phyloP scores from a whole-genome alignment of 306 rosid species.

The Vicia faba region DNA sequence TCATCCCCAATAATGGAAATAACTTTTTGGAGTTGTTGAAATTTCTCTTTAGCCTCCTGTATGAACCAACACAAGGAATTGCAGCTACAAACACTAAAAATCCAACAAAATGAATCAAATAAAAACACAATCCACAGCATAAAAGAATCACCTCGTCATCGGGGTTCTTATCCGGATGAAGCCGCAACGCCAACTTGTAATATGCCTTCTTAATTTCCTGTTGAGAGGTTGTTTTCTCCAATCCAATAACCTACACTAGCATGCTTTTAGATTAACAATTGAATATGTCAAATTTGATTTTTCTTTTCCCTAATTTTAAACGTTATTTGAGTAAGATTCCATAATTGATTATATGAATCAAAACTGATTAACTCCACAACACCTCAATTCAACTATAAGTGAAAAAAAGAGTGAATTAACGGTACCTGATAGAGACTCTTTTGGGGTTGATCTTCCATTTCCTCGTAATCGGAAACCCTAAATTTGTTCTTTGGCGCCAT shows the following conservation, averaged over 20 bases:
- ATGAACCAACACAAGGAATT: constrained; percentile 19
- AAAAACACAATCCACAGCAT: background rate
- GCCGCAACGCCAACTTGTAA: constrained; percentile 78
- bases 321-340: background rate
- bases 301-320: background rate
- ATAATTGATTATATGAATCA: background rate
- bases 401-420: background rate
- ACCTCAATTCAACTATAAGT: too few species aligned
- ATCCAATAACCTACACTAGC: constrained; percentile 63
- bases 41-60: constrained; percentile 88
- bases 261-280: background rate
- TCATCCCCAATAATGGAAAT: constrained; percentile 90
- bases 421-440: constrained; percentile 64
- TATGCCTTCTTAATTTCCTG: constrained; percentile 94
- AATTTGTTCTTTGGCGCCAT: constrained; percentile 59
- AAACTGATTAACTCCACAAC: background rate
- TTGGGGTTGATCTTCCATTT: constrained; percentile 30
- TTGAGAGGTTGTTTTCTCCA: constrained; percentile 81
- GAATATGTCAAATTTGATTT: background rate
- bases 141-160: constrained; percentile 56
- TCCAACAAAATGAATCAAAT: background rate
- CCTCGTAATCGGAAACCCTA: constrained; percentile 63
- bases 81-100: too few species aligned
- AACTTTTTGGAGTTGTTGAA: constrained; percentile 87
- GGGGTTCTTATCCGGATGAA: constrained; percentile 96